Evolutionary conservation across 2,329 filamentous ascomycete genomes (phyloP), one percentile per base, ranked within the genome.

Genomic region (Alternaria gansuensis): DNA sequence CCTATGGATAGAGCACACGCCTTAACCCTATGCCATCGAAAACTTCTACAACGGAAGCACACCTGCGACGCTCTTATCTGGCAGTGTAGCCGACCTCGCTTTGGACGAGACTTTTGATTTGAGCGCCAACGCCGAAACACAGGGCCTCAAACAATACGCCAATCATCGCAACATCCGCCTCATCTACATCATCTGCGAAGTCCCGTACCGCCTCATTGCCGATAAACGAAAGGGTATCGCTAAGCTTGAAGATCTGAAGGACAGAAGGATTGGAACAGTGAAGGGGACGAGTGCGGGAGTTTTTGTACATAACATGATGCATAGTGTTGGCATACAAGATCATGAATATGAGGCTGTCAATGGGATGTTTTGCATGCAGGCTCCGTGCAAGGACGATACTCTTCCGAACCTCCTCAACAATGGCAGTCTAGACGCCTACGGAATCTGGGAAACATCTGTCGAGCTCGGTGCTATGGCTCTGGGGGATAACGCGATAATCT

Each of bases 71-170:
- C 40, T 44, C 6, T n/a, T 28, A 29, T 44, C 40, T 17, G 40
- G 24, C 11, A 67, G 68, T 28, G 69, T 72, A 11, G 56, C 68
- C 5, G 66, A 66, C 53, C 63, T 73, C 37, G 59, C 39, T 17
- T 60, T 56, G n/a, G 62, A 69, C 37, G 56, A 54, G n/a, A 41
- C 48, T 31, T 55, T 68, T 44, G 70, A 73, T 41, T 65, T 73
- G 34, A 68, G 67, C 36, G 60, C 70, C 45, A 73, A 73, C 54
- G 70, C 70, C 34, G 70, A 73, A 60, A 73, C 70, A 17, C 70
- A 72, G 55, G 68, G 64, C 46, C 61, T 73, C 2, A 65, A 65
- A n/a, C 59, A 68, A 26, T 73, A 66, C 41, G 59, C 63, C 37
- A 51, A 43, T 4, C 66, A 72, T 44, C 63, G 60, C 29, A 70